Conservation (phyloP, 2,329 filamentous ascomycete genomes). For the Penicillium sp. region DNA sequence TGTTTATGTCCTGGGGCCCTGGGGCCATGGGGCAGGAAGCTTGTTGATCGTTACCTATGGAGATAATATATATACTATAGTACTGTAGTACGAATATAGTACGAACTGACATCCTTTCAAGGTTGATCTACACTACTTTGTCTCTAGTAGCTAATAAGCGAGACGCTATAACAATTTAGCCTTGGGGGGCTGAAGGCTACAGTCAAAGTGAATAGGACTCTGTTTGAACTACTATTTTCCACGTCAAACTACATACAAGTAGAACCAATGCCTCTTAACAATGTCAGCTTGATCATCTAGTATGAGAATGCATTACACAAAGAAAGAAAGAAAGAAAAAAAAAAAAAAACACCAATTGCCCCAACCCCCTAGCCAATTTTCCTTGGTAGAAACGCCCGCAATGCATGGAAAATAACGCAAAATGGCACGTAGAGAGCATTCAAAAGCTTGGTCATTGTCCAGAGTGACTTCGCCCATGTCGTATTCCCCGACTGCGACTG, state of each 20-base stretch:
- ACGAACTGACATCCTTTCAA: too few relatives aligned
- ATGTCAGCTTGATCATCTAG: background rate
- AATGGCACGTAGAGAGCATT: background rate
- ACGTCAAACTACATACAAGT: background rate
- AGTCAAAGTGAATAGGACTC: background rate
- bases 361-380: background rate
- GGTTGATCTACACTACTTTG: background rate
- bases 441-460: conserved; percentile 13
- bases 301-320: background rate
- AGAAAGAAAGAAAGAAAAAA: background rate
- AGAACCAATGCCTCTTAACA: background rate
- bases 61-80: background rate
- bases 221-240: background rate
- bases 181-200: background rate
- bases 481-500: conserved; percentile 20
- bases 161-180: background rate
- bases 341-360: background rate
- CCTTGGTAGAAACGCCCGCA: conserved; percentile 11
- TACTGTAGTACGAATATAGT: too few relatives aligned
- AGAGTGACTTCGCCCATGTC: conserved; percentile 22
- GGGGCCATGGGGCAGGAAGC: background rate
- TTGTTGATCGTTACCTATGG: background rate
- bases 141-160: background rate
- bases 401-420: conserved; percentile 14
- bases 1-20: background rate